A percentile compares a stretch with the other conserved stretches of the same genome.
Conservation (phyloP, 805 yeast genomes). For the Ogataea wickerhamii region DNA sequence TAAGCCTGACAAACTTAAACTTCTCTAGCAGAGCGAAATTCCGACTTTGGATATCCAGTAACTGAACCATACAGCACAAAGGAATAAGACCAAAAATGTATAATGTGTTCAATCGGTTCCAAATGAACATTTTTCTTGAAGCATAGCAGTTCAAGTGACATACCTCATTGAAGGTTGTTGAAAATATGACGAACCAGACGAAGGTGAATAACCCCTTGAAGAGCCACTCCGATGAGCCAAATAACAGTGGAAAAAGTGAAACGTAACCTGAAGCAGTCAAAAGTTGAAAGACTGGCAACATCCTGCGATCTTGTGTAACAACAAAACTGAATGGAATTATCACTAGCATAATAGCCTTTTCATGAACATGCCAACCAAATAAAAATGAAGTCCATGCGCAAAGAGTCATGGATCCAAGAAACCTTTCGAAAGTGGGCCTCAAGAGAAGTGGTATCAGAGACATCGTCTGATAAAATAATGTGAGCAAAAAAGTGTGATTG, state of each 20-base stretch:
- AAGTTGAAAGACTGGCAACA: constrained; percentile 67
- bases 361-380: constrained; percentile 99
- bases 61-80: constrained; percentile 44
- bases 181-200: constrained; percentile 80
- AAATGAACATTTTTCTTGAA: constrained; percentile 50
- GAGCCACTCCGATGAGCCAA: constrained; percentile 73
- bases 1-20: constrained; percentile 71
- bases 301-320: constrained; percentile 64
- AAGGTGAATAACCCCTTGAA: constrained; percentile 74
- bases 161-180: constrained; percentile 68
- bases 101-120: constrained; percentile 65
- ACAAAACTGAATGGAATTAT: constrained; percentile 85
- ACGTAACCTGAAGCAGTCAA: constrained; percentile 79
- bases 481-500: constrained; percentile 66
- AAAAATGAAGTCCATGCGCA: constrained; percentile 90
- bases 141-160: constrained; percentile 42
- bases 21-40: constrained; percentile 51
- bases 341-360: constrained; percentile 88
- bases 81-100: constrained; percentile 69
- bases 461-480: constrained; percentile 79
- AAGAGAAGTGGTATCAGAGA: constrained; percentile 68
- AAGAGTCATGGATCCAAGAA: constrained; percentile 77
- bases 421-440: constrained; percentile 72
- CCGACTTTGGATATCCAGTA: constrained; percentile 53
- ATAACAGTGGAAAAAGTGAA: constrained; percentile 83